phyloP scores from a whole-genome alignment of 2,329 filamentous ascomycete species.

The Akanthomyces uredinophilus region DNA sequence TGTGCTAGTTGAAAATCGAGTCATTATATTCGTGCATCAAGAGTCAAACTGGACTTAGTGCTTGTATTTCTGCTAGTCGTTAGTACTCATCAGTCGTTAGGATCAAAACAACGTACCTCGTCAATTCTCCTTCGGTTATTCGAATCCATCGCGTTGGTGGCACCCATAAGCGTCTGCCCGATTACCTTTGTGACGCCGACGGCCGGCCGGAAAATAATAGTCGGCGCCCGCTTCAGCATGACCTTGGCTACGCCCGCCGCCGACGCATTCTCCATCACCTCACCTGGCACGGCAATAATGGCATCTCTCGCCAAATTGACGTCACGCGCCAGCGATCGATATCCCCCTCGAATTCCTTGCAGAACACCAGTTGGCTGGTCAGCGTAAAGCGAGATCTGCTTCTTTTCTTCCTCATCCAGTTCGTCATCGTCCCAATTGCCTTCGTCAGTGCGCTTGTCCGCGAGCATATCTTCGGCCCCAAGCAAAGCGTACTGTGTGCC shows the following conservation, averaged over 20 bases:
- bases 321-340: conserved; percentile 77
- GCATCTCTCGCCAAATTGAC: conserved; percentile 83
- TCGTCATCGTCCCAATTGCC: conserved; percentile 55
- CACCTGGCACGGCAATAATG: conserved; percentile 88
- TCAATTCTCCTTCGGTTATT: conserved; percentile 75
- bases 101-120: conserved; percentile 59
- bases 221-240: conserved; percentile 78
- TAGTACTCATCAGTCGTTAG: not conserved
- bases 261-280: conserved; percentile 80
- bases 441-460: conserved; percentile 34
- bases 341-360: conserved; percentile 79
- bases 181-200: conserved; percentile 87
- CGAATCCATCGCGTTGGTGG: conserved; percentile 85
- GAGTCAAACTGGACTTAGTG: not conserved
- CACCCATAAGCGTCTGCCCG: conserved; percentile 83
- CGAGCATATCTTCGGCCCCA: conserved; percentile 76
- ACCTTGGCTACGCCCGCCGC: conserved; percentile 76
- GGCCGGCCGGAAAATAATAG: conserved; percentile 83
- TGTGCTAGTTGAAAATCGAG: not conserved
- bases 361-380: conserved; percentile 88
- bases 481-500: conserved; percentile 92
- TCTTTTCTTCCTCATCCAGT: conserved; percentile 62
- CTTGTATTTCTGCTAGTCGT: conserved; percentile 15
- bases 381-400: conserved; percentile 85
- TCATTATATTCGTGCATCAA: not conserved